A percentile compares a stretch with the other conserved stretches of the same genome.
Evolutionary conservation across 768 basidiomycete genomes (phyloP).

Genomic region (Baorangia bicolor): DNA sequence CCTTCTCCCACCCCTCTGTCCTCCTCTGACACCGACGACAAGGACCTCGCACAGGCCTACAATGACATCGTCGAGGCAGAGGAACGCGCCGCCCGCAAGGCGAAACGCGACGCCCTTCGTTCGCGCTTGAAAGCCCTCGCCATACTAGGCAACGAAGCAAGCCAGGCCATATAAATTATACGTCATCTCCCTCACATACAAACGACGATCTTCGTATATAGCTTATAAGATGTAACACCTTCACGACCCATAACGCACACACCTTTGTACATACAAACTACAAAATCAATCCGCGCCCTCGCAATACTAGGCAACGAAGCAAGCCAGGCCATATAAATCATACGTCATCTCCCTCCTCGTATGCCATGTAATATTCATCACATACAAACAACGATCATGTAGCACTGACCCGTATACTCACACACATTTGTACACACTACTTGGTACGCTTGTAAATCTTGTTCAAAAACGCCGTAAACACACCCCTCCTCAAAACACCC

Average conservation of each 20-base stretch:
- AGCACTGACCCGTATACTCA: too few species aligned
- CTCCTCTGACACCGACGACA: too few species aligned
- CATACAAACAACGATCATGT: too few species aligned
- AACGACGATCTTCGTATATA: too few species aligned
- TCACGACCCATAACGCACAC: too few species aligned
- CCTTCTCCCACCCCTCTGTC: background rate
- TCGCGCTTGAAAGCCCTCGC: slow-evolving; percentile 11
- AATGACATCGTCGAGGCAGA: background rate
- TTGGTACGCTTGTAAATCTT: slow-evolving; percentile 78
- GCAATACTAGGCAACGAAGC: slow-evolving; percentile 4
- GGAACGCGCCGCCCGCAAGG: slow-evolving; percentile 9
- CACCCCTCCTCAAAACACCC: slow-evolving; percentile 54
- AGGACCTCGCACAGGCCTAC: background rate
- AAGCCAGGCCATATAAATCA: background rate
- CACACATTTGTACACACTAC: too few species aligned
- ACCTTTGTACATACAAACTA: too few species aligned
- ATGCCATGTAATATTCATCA: too few species aligned
- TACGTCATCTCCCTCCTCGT: too few species aligned
- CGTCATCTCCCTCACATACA: too few species aligned
- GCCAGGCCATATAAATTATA: background rate
- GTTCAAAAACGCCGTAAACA: slow-evolving; percentile 82
- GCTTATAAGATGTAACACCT: too few species aligned
- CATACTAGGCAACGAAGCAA: slow-evolving; percentile 2
- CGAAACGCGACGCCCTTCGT: slow-evolving; percentile 7
- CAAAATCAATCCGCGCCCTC: too few species aligned